Evolutionary conservation across 768 basidiomycete species (phyloP).

Genomic region (Solioccasus polychromus): DNA sequence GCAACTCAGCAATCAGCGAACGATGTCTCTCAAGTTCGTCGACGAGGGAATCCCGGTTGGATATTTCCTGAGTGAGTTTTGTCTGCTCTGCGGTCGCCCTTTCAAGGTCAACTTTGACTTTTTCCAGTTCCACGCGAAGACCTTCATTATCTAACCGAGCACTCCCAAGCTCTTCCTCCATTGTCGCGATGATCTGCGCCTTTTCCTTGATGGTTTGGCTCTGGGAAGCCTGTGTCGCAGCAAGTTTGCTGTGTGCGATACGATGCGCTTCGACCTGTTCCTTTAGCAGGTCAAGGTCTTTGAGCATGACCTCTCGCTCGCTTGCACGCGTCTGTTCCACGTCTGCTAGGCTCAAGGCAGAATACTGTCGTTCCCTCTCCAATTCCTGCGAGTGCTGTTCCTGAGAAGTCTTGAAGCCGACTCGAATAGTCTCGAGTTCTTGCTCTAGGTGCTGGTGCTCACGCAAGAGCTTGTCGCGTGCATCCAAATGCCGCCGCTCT

Average conservation of each 20-base stretch:
- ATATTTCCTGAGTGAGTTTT: slow-evolving; percentile 65
- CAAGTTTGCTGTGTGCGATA: slow-evolving; percentile 42
- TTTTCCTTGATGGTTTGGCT: slow-evolving; percentile 53
- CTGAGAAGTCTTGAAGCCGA: slow-evolving; percentile 30
- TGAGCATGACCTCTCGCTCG: slow-evolving; percentile 35
- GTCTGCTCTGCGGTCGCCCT: slow-evolving; percentile 57
- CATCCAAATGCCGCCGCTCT: slow-evolving; percentile 45
- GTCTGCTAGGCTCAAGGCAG: slow-evolving; percentile 17
- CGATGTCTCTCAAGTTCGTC: slow-evolving; percentile 78
- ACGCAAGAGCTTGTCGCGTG: slow-evolving; percentile 40
- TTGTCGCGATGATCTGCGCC: slow-evolving; percentile 37
- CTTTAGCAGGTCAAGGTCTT: slow-evolving; percentile 47
- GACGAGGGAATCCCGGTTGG: slow-evolving; percentile 70
- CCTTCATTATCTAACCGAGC: slow-evolving; percentile 40
- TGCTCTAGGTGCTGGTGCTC: slow-evolving; percentile 37
- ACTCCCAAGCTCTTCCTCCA: slow-evolving; percentile 50
- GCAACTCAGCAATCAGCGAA: slow-evolving; percentile 70
- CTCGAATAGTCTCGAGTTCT: slow-evolving; percentile 62
- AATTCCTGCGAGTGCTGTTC: slow-evolving; percentile 17
- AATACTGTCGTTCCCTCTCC: slow-evolving; percentile 29
- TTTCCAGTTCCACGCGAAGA: slow-evolving; percentile 41
- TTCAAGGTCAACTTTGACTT: slow-evolving; percentile 58
- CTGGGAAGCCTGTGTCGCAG: slow-evolving; percentile 37
- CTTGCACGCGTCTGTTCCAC: slow-evolving; percentile 14
- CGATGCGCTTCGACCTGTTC: slow-evolving; percentile 53